Conservation (phyloP, 495 filamentous ascomycete species). For the Baudoinia panamericana region DNA sequence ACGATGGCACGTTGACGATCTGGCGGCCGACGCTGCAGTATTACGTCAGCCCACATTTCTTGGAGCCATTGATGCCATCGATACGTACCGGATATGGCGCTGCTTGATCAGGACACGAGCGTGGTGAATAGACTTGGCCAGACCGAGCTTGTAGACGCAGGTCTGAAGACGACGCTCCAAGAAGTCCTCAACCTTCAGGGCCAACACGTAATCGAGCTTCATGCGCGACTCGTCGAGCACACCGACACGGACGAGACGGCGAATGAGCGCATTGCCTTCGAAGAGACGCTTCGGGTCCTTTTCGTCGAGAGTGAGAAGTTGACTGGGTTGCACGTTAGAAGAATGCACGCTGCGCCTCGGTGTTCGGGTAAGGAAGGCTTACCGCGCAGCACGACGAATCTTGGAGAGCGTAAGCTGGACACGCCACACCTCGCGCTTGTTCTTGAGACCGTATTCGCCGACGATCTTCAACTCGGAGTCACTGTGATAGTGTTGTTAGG, state of each 20-base stretch:
- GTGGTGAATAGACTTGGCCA: slow-evolving; percentile 99
- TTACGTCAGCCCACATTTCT: background rate
- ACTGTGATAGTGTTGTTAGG: slow-evolving; percentile 49
- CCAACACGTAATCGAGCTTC: slow-evolving; percentile 99
- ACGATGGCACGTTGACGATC: slow-evolving; percentile 99
- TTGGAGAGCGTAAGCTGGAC: slow-evolving; percentile 98
- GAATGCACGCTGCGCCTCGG: too few species aligned
- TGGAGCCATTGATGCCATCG: background rate
- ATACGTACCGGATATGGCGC: slow-evolving; percentile 83
- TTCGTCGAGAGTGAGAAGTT: slow-evolving; percentile 98
- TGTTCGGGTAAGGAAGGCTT: slow-evolving; percentile 29
- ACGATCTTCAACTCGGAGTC: slow-evolving; percentile 98
- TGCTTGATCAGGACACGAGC: slow-evolving; percentile 98
- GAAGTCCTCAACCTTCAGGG: slow-evolving; percentile 96
- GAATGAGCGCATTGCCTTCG: slow-evolving; percentile 99
- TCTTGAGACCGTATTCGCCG: slow-evolving; percentile 96
- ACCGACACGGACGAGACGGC: slow-evolving; percentile 98
- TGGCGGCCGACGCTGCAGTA: slow-evolving; percentile 78
- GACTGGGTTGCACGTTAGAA: slow-evolving; percentile 47
- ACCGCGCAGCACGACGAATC: slow-evolving; percentile 99
- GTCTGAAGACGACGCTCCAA: slow-evolving; percentile 98
- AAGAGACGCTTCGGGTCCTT: slow-evolving; percentile 99
- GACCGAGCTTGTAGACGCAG: slow-evolving; percentile 98
- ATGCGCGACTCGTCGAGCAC: slow-evolving; percentile 99
- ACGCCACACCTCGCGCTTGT: slow-evolving; percentile 99